Evolutionary conservation across 495 filamentous ascomycete genomes (phyloP).

Genomic region (Daldinia caldariorum): DNA sequence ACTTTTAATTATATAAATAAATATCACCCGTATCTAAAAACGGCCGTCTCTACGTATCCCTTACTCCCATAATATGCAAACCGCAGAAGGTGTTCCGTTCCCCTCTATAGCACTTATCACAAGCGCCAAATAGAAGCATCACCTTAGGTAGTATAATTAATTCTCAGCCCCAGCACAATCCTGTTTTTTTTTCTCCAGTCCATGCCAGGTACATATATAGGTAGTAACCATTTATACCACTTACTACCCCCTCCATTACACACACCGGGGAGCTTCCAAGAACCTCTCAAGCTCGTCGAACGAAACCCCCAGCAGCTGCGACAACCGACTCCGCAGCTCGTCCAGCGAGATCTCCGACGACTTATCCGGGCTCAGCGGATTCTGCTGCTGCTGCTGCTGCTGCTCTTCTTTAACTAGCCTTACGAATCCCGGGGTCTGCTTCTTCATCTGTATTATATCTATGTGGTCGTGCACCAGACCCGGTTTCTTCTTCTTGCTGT

Average conservation of each 20-base stretch:
- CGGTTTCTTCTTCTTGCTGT: slow-evolving; percentile 1
- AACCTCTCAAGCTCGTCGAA: slow-evolving; percentile 41
- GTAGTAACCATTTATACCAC: background rate
- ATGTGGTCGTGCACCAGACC: background rate
- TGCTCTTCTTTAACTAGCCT: slow-evolving; percentile 16
- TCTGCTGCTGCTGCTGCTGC: background rate
- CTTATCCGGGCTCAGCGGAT: slow-evolving; percentile 11
- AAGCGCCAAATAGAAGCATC: too few species aligned
- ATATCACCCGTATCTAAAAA: too few species aligned
- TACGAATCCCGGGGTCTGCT: slow-evolving; percentile 11
- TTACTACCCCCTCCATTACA: background rate
- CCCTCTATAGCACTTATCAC: too few species aligned
- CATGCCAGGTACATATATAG: too few species aligned
- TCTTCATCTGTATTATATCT: background rate
- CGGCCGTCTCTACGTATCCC: background rate
- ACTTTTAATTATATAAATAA: too few species aligned
- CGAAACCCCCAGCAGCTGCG: slow-evolving; percentile 42
- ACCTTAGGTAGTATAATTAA: background rate
- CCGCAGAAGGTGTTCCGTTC: too few species aligned
- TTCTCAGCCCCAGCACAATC: background rate
- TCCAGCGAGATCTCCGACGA: slow-evolving; percentile 44
- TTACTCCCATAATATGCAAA: background rate
- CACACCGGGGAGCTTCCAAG: slow-evolving; percentile 37
- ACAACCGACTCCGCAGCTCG: slow-evolving; percentile 42
- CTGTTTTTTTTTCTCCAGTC: too few species aligned